A percentile compares a stretch with the other conserved stretches of the same genome.
Evolutionary conservation across 129 eudicot species (phyloP).

Genomic region (Escallonia herrerae): DNA sequence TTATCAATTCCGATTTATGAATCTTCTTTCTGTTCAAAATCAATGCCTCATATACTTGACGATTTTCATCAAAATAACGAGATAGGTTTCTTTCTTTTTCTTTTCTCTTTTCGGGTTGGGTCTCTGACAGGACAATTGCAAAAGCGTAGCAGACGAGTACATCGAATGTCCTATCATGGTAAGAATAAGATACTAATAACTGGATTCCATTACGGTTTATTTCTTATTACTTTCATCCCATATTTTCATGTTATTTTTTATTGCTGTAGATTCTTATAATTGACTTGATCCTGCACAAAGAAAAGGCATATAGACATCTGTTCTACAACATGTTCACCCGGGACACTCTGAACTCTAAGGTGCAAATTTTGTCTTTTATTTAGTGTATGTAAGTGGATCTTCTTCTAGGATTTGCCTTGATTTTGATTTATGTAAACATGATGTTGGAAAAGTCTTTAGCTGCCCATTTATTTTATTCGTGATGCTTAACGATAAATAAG

Average conservation of each 20-base stretch:
- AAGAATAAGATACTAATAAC: neutral
- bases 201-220: no score
- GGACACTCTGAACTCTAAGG: constrained; percentile 42
- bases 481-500: neutral
- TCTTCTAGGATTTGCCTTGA: no score
- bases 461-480: neutral
- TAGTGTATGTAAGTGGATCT: no score
- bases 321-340: constrained; percentile 63
- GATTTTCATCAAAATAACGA: no score
- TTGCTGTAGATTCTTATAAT: constrained; percentile 58
- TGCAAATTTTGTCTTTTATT: constrained; percentile 7
- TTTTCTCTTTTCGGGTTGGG: no score
- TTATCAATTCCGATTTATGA: neutral
- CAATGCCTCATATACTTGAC: no score
- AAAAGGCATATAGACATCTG: constrained; percentile 80
- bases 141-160: constrained; percentile 77
- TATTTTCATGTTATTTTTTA: neutral
- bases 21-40: neutral
- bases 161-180: constrained; percentile 91
- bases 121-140: constrained; percentile 46
- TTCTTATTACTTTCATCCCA: neutral
- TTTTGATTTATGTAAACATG: no score
- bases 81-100: no score
- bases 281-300: constrained; percentile 85
- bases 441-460: neutral